A percentile compares a stretch with the other conserved stretches of the same genome.
These are phyloP conservation scores for Boletus barrowsii DNA, from an alignment of 768 basidiomycete species.

Conservation along the genomic window DNA sequence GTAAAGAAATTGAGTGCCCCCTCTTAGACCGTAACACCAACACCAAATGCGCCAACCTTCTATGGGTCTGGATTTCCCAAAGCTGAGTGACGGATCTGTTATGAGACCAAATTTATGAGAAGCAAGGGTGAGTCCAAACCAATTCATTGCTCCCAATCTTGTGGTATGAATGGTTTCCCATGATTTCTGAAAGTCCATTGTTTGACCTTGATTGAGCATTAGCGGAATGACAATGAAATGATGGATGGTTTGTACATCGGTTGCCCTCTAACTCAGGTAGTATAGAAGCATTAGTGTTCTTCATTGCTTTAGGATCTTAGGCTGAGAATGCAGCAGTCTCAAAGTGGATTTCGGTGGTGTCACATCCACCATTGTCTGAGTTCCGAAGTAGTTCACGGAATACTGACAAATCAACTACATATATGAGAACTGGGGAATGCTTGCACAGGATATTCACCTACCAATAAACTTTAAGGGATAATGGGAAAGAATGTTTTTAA, in stretches of 20 bases:
- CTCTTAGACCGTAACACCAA: too few relatives aligned
- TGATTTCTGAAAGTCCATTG: conserved; percentile 3
- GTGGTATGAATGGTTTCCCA: conserved; percentile 18
- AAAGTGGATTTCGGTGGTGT: neutral
- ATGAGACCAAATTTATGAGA: neutral
- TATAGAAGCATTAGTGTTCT: rapidly evolving
- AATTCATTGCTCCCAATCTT: neutral
- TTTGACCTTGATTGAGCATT: neutral
- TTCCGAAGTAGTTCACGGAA: conserved; percentile 2
- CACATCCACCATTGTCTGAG: neutral
- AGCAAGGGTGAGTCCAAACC: neutral
- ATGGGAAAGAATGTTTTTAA: neutral
- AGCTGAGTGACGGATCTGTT: neutral
- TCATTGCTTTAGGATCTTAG: too few relatives aligned
- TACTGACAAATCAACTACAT: neutral
- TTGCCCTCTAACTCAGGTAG: neutral
- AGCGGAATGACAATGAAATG: neutral
- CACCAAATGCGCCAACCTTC: neutral
- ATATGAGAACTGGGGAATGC: neutral
- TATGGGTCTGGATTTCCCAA: neutral
- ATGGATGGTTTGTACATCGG: neutral
- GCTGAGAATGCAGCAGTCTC: neutral
- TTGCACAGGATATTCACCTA: neutral
- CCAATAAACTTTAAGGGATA: neutral
- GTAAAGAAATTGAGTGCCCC: too few relatives aligned